Evolutionary conservation across 2,329 filamentous ascomycete species (phyloP), one percentile per base, ranked within the genome.

Genomic region (Trichoderma harzianum): DNA sequence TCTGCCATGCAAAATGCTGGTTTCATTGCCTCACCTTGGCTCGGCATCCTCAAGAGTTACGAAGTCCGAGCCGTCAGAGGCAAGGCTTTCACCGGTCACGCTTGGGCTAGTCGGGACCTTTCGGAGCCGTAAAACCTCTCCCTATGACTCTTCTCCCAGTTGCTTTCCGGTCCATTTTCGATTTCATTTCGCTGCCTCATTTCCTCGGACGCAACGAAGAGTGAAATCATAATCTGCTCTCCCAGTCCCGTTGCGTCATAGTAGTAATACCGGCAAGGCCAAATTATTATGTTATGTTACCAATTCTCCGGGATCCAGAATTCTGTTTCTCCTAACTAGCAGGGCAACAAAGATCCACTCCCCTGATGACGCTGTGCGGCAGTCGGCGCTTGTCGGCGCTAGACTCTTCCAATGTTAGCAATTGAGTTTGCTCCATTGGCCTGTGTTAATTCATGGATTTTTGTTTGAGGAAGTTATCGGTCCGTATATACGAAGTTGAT

Each of bases 151-250:
- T 68, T 68, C 65, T 60, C 36, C 53, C 34, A 12, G 14, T 12
- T 14, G n/a, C 66, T 34, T 47, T 61, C 66, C 39, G 66, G 8
- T 69, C 28, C 21, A 11, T 69, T 69, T 69, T 61, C 66, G 66
- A 36, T 69, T 62, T 36, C 30, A 32, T 60, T 53, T 43, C 36
- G 39, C n/a, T 53, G n/a, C 43, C 8, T 12, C 32, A 66, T 57
- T n/a, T 66, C 51, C 34, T 43, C 5, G 43, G 61, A 64, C 36
- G 64, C 21, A 26, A 28, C 8, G 10, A 8, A 21, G 39, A 51
- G 57, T 62, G 66, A 69, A 60, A 69, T 69, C 66, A 69, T 69
- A 51, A 69, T 32, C 53, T 68, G 65, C 65, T 68, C 65, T 43
- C 5, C 26, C 32, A 32, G 11, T 58, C 39, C 55, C n/a, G 51